Conservation (phyloP, 164 flowering plant genomes). For the Sextonia rubra region DNA sequence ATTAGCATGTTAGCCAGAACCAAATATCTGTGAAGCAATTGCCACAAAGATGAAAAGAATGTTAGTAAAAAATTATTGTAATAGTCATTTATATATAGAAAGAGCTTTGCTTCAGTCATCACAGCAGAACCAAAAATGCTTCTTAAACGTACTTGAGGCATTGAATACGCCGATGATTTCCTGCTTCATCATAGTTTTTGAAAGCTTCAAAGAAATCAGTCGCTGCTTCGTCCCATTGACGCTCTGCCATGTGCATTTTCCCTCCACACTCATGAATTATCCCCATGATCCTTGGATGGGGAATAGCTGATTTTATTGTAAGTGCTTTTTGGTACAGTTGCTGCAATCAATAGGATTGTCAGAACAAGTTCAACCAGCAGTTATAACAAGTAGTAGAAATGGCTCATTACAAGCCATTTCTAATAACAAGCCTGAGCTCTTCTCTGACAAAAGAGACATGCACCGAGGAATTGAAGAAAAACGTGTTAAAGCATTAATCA, state of each 20-base stretch:
- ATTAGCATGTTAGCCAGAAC: slow-evolving; percentile 96
- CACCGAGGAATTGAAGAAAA: no score
- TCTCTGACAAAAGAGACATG: no score
- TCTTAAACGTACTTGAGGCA: slow-evolving; percentile 69
- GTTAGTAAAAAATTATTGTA: neutral
- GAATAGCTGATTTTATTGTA: slow-evolving; percentile 93
- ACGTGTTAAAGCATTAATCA: no score
- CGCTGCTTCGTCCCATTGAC: slow-evolving; percentile 96
- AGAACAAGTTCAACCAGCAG: neutral
- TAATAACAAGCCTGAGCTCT: no score
- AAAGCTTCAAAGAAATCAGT: slow-evolving; percentile 98
- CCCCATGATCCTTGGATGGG: slow-evolving; percentile 98
- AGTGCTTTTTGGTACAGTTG: slow-evolving; percentile 93
- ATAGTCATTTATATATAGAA: neutral
- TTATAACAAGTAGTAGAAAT: no score
- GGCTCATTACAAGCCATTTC: no score
- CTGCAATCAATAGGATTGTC: slow-evolving; percentile 34
- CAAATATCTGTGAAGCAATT: slow-evolving; percentile 57
- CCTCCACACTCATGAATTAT: slow-evolving; percentile 99
- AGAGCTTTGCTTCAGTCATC: neutral
- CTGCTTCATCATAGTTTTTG: slow-evolving; percentile 98
- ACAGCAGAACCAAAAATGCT: neutral
- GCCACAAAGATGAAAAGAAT: neutral
- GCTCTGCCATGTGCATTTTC: slow-evolving; percentile 99
- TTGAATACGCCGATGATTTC: slow-evolving; percentile 92